A percentile compares a stretch with the other conserved stretches of the same genome.
phyloP scores from a whole-genome alignment of 2,329 filamentous ascomycete species.

The Neophaeococcomyces aloes region DNA sequence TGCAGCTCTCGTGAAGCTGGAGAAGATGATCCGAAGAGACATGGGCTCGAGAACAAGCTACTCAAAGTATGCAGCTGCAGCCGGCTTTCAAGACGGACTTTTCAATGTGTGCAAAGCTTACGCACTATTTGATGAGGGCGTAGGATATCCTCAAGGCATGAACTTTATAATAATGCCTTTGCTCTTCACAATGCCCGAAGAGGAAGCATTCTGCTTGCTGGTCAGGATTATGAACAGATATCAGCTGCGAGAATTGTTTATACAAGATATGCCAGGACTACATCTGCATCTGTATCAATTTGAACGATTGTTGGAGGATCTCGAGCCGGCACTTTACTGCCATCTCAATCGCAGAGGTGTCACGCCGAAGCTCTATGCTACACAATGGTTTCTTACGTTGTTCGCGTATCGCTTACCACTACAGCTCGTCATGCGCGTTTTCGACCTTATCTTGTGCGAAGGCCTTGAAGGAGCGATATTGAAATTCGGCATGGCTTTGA shows the following conservation, averaged over 20 bases:
- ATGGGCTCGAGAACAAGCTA: constrained; percentile 88
- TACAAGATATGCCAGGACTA: constrained; percentile 90
- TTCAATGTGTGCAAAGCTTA: constrained; percentile 97
- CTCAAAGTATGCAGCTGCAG: constrained; percentile 86
- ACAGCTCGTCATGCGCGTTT: constrained; percentile 90
- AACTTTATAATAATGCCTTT: constrained; percentile 97
- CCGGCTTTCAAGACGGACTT: constrained; percentile 82
- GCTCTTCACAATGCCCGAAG: constrained; percentile 96
- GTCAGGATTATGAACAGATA: constrained; percentile 97
- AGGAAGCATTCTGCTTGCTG: constrained; percentile 88
- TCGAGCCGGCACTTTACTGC: constrained; percentile 88
- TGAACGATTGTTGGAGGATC: constrained; percentile 82
- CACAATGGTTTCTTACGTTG: constrained; percentile 97
- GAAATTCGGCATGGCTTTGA: constrained; percentile 87
- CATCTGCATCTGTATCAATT: constrained; percentile 93
- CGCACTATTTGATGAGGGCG: constrained; percentile 83
- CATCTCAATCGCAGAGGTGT: constrained; percentile 83
- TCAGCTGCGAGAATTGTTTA: constrained; percentile 80
- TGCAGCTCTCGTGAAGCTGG: constrained; percentile 64
- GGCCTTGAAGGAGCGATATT: constrained; percentile 79
- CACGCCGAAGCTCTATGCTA: constrained; percentile 85
- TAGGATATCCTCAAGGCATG: constrained; percentile 97
- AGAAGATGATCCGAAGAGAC: constrained; percentile 85
- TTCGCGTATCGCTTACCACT: constrained; percentile 96
- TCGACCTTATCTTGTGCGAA: constrained; percentile 88